Percentiles rank a stretch among this genome's conserved stretches.
These are phyloP conservation scores for Rhytidiadelphus loreus DNA, from an alignment of 225 moss, liverwort and hornwort species.

Conservation along the genomic window DNA sequence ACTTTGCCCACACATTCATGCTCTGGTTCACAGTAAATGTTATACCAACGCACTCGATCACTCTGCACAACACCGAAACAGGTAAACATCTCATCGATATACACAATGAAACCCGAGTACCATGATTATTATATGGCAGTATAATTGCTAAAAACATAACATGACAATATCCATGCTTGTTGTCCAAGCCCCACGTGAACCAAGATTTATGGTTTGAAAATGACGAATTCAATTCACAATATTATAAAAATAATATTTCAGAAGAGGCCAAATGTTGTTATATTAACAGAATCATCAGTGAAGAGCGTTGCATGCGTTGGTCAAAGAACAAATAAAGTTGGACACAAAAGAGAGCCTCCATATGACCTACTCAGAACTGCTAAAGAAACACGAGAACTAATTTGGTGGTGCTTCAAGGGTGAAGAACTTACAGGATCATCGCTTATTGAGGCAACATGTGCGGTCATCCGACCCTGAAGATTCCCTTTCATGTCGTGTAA, in stretches of 20 bases:
- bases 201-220: not conserved
- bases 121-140: not conserved
- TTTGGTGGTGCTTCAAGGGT: no score
- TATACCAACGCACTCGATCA: conserved; percentile 86
- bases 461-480: conserved; percentile 56
- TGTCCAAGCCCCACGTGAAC: not conserved
- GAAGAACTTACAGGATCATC: conserved; percentile 55
- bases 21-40: conserved; percentile 65
- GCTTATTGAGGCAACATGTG: conserved; percentile 65
- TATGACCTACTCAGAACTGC: not conserved
- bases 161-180: not conserved
- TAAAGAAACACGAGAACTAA: not conserved
- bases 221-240: not conserved
- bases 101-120: not conserved
- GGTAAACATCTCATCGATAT: not conserved
- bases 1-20: conserved; percentile 82
- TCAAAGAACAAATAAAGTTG: not conserved
- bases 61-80: conserved; percentile 30
- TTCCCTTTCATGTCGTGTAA: conserved; percentile 63
- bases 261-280: not conserved
- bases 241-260: not conserved
- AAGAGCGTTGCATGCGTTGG: not conserved
- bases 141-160: not conserved
- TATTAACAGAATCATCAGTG: not conserved
- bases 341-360: not conserved